Percentiles rank a stretch among this genome's conserved stretches.
These are phyloP conservation scores for Backusella liffmaniae DNA, from an alignment of 192 early-diverging fungal species.

Conservation along the genomic window DNA sequence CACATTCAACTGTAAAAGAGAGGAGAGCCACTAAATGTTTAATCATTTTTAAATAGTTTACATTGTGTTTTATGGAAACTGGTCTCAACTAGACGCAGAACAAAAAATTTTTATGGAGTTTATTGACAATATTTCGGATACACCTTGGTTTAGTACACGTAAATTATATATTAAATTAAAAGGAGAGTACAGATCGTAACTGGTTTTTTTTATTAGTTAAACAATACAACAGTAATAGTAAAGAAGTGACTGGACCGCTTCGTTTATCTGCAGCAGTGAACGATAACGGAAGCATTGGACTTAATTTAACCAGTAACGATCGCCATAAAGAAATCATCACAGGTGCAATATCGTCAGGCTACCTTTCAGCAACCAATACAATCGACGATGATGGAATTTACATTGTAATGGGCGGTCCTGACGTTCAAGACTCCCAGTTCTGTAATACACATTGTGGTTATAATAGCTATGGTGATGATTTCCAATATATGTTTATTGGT, in stretches of 20 bases:
- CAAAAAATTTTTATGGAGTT: constrained; percentile 22
- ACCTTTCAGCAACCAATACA: constrained; percentile 18
- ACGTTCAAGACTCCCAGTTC: constrained; percentile 28
- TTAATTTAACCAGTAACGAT: constrained; percentile 13
- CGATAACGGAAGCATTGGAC: constrained; percentile 17
- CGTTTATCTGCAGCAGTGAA: constrained; percentile 21
- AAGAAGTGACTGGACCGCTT: constrained; percentile 22
- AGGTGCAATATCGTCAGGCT: constrained; percentile 20
- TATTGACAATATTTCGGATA: constrained; percentile 11
- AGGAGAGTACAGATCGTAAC: neutral
- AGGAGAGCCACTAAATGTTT: neutral
- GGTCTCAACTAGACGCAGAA: constrained; percentile 15
- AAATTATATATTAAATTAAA: neutral
- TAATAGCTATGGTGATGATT: constrained; percentile 20
- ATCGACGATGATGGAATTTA: constrained; percentile 25
- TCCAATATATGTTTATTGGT: constrained; percentile 30
- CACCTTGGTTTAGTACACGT: constrained; percentile 22
- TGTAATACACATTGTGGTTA: constrained; percentile 28
- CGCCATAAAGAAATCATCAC: constrained; percentile 23
- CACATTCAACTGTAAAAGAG: neutral
- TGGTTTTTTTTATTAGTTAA: constrained; percentile 1
- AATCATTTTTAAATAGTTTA: constrained; percentile 10
- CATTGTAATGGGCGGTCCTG: constrained; percentile 18
- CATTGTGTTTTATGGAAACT: constrained; percentile 27
- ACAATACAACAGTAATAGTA: constrained; percentile 6